Evolutionary conservation across 768 basidiomycete genomes (phyloP), one percentile per base, ranked within the genome.

Genomic region (Kwoniella botswanensis): DNA sequence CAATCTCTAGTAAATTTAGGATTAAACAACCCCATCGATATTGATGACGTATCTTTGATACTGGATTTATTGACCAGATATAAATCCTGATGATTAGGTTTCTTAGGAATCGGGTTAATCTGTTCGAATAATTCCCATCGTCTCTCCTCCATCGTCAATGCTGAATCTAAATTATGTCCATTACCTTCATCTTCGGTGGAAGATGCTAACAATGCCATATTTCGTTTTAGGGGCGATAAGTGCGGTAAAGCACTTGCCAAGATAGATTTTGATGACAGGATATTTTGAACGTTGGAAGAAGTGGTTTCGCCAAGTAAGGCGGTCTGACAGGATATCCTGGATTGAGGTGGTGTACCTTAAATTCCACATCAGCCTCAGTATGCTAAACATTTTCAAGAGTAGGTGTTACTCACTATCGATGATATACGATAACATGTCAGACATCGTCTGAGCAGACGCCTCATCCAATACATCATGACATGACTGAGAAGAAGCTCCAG

Each of bases 71-170:
- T 24, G 6, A 71, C 52, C 41, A 80, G 75, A 58, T 75, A 78
- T 22, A 63, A 66, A 41, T 80, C 67, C 13, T 65, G 67, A 54
- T 76, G 74, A 15, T 57, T 22, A 18, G 54, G 65, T 24, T 24
- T 12, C 12, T 46, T 43, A 7, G 71, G 65, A 21, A 53, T 21
- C 2, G 80, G 80, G 2, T 50, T 62, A 59, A 81, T 70, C 15
- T 78, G 70, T 44, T 81, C 78, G 26, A 76, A 76, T 61, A 76
- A 29, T 63, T 81, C 80, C 80, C 80, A 81, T 21, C 70, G 73
- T 21, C 78, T 62, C 41, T 81, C 80, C 29, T 81, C 80, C 29
- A 79, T 71, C 1, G 67, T 18, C 3, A 74, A n/a, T 1, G 57
- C 64, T 6, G 63, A 24, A 29, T 76, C 77, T 6, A 43, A 11